A percentile compares a stretch with the other conserved stretches of the same genome.
phyloP scores from a whole-genome alignment of 352 stramenopile species.

The Phytophthora cactorum region DNA sequence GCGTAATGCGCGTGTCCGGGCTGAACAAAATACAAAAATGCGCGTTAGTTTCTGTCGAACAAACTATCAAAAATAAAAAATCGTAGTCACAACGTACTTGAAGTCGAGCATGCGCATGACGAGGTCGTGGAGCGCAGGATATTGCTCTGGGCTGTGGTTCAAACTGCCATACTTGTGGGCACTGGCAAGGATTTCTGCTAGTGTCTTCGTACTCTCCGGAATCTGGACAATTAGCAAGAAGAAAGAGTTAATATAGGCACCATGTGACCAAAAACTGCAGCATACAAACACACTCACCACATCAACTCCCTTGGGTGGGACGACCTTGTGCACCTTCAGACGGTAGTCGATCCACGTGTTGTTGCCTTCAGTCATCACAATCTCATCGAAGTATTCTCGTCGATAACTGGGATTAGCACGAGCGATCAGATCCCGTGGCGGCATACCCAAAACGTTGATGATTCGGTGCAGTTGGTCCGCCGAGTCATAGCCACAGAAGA shows the following conservation, averaged over 20 bases:
- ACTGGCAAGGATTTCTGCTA: constrained; percentile 70
- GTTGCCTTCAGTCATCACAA: constrained; percentile 60
- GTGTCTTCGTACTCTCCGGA: constrained; percentile 44
- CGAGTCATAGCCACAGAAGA: constrained; percentile 97
- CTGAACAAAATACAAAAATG: constrained; percentile 31
- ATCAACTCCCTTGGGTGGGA: constrained; percentile 39
- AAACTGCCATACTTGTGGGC: constrained; percentile 48
- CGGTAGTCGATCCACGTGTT: constrained; percentile 66
- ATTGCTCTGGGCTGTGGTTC: constrained; percentile 86
- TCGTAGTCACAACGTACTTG: constrained; percentile 66
- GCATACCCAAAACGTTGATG: constrained; percentile 94
- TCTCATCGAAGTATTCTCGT: constrained; percentile 94
- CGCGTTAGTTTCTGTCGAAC: no score
- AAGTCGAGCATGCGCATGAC: constrained; percentile 96
- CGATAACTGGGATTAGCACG: constrained; percentile 81
- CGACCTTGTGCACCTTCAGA: constrained; percentile 67
- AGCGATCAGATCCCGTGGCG: constrained; percentile 92
- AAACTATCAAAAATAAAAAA: background rate
- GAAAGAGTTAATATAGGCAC: background rate
- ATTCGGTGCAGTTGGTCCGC: constrained; percentile 98
- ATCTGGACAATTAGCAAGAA: constrained; percentile 31
- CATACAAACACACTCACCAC: constrained; percentile 33
- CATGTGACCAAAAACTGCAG: background rate
- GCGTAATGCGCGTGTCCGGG: constrained; percentile 90
- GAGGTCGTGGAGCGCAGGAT: constrained; percentile 94